These are phyloP conservation scores for Ensete ventricosum DNA, from an alignment of 176 grass and related monocot genomes.

Conservation along the genomic window DNA sequence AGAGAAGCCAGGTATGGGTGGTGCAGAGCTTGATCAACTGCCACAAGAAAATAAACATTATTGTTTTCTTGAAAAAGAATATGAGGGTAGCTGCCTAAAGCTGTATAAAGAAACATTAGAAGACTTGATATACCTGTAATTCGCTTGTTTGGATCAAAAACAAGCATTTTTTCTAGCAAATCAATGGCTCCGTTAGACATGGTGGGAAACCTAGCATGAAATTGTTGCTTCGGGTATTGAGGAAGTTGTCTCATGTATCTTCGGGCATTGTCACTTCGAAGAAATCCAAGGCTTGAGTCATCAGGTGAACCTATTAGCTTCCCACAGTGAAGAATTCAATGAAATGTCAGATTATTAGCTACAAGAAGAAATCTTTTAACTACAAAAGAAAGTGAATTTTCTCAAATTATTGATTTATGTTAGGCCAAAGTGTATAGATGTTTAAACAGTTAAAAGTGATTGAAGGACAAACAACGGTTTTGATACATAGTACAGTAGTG, in stretches of 20 bases:
- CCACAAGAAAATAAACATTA: conserved; percentile 3
- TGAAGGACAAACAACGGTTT: too few species aligned
- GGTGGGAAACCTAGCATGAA: conserved; percentile 61
- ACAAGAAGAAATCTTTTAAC: not conserved
- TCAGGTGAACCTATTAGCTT: conserved; percentile 96
- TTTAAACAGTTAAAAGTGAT: too few species aligned
- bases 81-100: conserved; percentile 18
- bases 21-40: conserved; percentile 78
- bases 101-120: conserved; percentile 11
- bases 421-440: too few species aligned
- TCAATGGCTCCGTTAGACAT: conserved; percentile 72
- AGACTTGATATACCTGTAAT: conserved; percentile 56
- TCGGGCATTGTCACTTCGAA: conserved; percentile 84
- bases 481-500: too few species aligned
- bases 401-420: too few species aligned
- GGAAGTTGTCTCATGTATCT: conserved; percentile 95
- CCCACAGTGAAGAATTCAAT: conserved; percentile 28
- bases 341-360: conserved; percentile 14
- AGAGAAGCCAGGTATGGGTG: conserved; percentile 83
- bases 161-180: conserved; percentile 97
- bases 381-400: not conserved
- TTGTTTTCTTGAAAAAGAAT: not conserved
- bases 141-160: conserved; percentile 94
- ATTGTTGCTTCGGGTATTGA: conserved; percentile 91
- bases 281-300: conserved; percentile 90